Percentiles rank a stretch among this genome's conserved stretches.
Conservation (phyloP, 768 basidiomycete species). For the Pleurotus sapidus region DNA sequence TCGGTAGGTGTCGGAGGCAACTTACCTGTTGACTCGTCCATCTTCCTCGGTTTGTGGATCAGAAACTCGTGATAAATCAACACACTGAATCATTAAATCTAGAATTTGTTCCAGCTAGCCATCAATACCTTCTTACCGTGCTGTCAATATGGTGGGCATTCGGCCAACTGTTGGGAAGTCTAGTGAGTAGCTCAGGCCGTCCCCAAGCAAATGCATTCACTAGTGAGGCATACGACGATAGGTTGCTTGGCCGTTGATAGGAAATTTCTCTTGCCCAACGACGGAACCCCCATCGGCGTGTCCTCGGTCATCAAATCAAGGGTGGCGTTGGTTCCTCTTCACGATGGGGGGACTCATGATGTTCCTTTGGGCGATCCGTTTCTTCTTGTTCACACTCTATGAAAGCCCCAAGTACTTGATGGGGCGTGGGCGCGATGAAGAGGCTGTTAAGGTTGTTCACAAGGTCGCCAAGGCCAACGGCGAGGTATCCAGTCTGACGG, state of each 20-base stretch:
- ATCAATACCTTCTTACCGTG: slow-evolving; percentile 74
- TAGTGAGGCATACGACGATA: slow-evolving; percentile 15
- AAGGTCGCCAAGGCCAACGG: slow-evolving; percentile 62
- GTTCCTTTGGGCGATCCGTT: slow-evolving; percentile 56
- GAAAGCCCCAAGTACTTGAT: slow-evolving; percentile 75
- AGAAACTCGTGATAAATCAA: not conserved
- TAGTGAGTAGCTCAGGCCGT: slow-evolving; percentile 20
- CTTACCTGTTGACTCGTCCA: slow-evolving; percentile 71
- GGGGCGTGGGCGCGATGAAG: slow-evolving; percentile 59
- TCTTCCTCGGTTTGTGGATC: slow-evolving; percentile 58
- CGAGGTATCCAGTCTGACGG: slow-evolving; percentile 40
- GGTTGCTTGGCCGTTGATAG: slow-evolving; percentile 73
- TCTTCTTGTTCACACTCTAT: slow-evolving; percentile 63
- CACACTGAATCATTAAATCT: not conserved
- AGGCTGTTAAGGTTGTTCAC: slow-evolving; percentile 62
- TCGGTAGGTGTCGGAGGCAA: slow-evolving; percentile 63
- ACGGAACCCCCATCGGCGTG: slow-evolving; percentile 26
- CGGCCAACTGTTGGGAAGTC: slow-evolving; percentile 60
- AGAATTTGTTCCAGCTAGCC: slow-evolving; percentile 71
- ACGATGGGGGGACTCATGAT: slow-evolving; percentile 72
- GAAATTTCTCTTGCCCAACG: slow-evolving; percentile 59
- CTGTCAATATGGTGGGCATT: slow-evolving; percentile 82
- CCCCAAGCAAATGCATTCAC: not conserved
- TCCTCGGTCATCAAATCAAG: slow-evolving; percentile 52
- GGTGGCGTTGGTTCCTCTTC: slow-evolving; percentile 78